Base-by-base conservation (phyloP, 192 early-diverging fungal genomes). In the Phycomyces blakesleeanus region DNA sequence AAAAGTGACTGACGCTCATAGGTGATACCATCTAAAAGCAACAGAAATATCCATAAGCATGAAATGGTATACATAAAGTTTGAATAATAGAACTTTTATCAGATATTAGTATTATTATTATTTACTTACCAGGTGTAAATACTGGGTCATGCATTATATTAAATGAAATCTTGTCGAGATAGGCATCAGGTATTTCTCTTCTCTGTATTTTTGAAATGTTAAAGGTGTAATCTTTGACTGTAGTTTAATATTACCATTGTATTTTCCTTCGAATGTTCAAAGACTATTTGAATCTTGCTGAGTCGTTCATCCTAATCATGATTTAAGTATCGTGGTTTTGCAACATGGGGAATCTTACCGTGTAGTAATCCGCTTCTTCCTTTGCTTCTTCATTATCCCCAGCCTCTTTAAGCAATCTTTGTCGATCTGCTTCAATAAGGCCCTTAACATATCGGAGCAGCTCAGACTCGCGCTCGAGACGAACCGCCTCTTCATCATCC, bases 1-100 rank as follows among this genome's bases (percentile, higher is more conserved):
- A 85, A 60, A n/a, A 94, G 76, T 24, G 87, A 85, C 12, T 75
- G 64, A 27, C 90, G 83, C 66, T 93, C 93, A 65, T 92, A 94
- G 3, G 78, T 89, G 22, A 87, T 87, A 0, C 87, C 88, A 10
- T 70, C 76, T 57, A 71, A 76, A n/a, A 70, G 71, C 21, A 86
- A 75, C 15, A 90, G 83, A 1, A n/a, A n/a, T n/a, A n/a, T n/a
- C n/a, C n/a, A n/a, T n/a, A n/a, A n/a, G n/a, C n/a, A n/a, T n/a
- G n/a, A n/a, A n/a, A n/a, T n/a, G n/a, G n/a, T n/a, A n/a, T n/a
- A n/a, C n/a, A n/a, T n/a, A n/a, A n/a, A n/a, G n/a, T n/a, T n/a
- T n/a, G n/a, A n/a, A n/a, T n/a, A n/a, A n/a, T n/a, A n/a, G n/a
- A n/a, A n/a, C n/a, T n/a, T n/a, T n/a, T n/a, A n/a, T n/a, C n/a